Evolutionary conservation across 768 basidiomycete genomes (phyloP).

Genomic region (Hebeloma cylindrosporum): DNA sequence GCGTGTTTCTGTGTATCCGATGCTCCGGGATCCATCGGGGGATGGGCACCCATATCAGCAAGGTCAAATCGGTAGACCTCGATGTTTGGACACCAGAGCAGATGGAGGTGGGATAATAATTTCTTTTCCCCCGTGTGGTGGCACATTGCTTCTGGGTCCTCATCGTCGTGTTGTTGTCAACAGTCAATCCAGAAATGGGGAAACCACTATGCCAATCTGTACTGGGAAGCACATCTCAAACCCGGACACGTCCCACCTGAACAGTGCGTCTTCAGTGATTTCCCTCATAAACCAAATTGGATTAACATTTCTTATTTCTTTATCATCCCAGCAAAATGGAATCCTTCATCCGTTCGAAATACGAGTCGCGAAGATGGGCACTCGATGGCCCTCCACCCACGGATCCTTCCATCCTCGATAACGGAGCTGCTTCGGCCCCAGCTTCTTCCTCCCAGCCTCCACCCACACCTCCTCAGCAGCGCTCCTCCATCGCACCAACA

Average conservation of each 20-base stretch:
- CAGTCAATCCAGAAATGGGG: constrained; percentile 93
- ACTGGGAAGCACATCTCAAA: constrained; percentile 97
- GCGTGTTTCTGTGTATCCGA: constrained; percentile 93
- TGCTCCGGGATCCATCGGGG: constrained; percentile 97
- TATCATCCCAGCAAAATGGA: constrained; percentile 84
- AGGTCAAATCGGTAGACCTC: constrained; percentile 95
- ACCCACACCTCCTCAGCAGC: constrained; percentile 24
- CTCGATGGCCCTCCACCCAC: constrained; percentile 81
- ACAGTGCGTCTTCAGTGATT: constrained; percentile 63
- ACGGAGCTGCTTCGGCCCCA: constrained; percentile 26
- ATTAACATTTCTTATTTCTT: not conserved
- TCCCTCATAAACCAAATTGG: not conserved
- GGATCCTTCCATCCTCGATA: constrained; percentile 80
- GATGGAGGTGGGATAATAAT: constrained; percentile 67
- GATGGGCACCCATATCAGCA: constrained; percentile 98
- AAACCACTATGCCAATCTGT: constrained; percentile 86
- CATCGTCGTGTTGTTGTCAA: constrained; percentile 1
- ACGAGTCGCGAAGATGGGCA: constrained; percentile 92
- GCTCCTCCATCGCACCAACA: constrained; percentile 24
- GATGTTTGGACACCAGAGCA: constrained; percentile 98
- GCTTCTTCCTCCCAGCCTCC: constrained; percentile 27
- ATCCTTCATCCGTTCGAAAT: constrained; percentile 95
- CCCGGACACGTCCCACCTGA: constrained; percentile 90
- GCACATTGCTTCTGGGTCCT: not conserved
- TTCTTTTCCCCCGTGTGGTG: not conserved